Base-by-base conservation (phyloP, 768 basidiomycete genomes). In the Lentinula aciculospora region DNA sequence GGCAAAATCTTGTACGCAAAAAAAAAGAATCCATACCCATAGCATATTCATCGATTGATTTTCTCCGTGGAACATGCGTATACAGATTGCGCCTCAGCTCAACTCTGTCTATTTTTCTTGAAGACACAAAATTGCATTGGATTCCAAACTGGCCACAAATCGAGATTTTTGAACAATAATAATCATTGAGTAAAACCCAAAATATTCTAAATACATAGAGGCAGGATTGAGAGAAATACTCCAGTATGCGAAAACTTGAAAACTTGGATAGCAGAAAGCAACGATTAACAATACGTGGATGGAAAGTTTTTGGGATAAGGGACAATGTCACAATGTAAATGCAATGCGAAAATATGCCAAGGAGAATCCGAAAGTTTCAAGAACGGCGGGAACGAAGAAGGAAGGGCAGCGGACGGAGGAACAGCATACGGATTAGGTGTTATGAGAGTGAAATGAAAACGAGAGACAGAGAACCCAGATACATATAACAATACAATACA, bases 251-350 rank as follows among this genome's bases (percentile, higher is more conserved):
- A 46, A 56, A 56, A 56, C 54, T 45, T 56, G 40, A 56, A 44
- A 56, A n/a, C 40, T 44, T 45, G 54, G 54, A 56, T 46, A 56
- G 54, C 54, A 56, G 36, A 56, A 36, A 56, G 54, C 54, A 56
- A 56, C 45, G 31, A 56, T 31, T n/a, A 28, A 45, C 54, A 42
- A 39, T 21, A 25, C 8, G 36, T 40, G 37, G 17, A 21, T 56
- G 29, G 44, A 45, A 32, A 49, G n/a, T 4, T 39, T 25, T 10
- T 25, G 36, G 23, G 28, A 44, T 27, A 19, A 23, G 27, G 39
- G 54, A 36, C 25, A 42, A 40, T 32, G 40, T 54, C 32, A 34
- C 40, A 56, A 44, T 45, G 54, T 31, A 19, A 28, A 46, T 56
- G 40, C 40, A 56, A 56, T 45, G 54, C 40, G 44, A 56, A 12